Evolutionary conservation across 2,329 filamentous ascomycete species (phyloP).

Genomic region (Aspergillus luchuensis): DNA sequence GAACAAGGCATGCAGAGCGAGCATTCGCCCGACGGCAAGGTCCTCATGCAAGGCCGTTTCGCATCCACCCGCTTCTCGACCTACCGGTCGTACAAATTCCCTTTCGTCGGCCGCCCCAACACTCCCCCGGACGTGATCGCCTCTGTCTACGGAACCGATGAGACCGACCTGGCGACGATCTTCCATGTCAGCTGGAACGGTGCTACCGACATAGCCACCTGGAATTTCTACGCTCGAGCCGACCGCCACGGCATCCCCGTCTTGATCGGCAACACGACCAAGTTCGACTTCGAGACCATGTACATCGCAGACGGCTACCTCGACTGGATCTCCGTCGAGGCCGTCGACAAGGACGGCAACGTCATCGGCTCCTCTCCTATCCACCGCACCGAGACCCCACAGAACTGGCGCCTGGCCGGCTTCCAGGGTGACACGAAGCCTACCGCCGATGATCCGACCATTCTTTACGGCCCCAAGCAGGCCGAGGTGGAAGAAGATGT

Average conservation of each 20-base stretch:
- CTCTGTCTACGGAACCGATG: slow-evolving; percentile 33
- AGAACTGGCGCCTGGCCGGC: slow-evolving; percentile 35
- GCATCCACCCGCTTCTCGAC: slow-evolving; percentile 37
- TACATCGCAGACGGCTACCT: slow-evolving; percentile 34
- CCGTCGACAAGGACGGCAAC: slow-evolving; percentile 29
- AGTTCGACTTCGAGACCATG: slow-evolving; percentile 42
- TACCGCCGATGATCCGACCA: slow-evolving; percentile 31
- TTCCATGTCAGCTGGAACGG: slow-evolving; percentile 51
- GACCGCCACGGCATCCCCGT: slow-evolving; percentile 26
- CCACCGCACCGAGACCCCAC: slow-evolving; percentile 27
- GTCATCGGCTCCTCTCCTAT: slow-evolving; percentile 32
- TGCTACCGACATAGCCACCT: slow-evolving; percentile 50
- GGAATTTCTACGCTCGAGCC: slow-evolving; percentile 35
- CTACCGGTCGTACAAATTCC: slow-evolving; percentile 45
- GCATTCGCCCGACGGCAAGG: slow-evolving; percentile 35
- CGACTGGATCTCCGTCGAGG: slow-evolving; percentile 35
- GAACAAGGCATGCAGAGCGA: slow-evolving; percentile 41
- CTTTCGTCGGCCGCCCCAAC: slow-evolving; percentile 38
- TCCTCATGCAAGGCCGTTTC: slow-evolving; percentile 42
- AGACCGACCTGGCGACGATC: slow-evolving; percentile 25
- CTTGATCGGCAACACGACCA: slow-evolving; percentile 31
- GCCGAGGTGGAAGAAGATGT: slow-evolving; percentile 18
- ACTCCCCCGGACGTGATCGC: slow-evolving; percentile 37
- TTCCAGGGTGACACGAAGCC: slow-evolving; percentile 29
- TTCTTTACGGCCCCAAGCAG: slow-evolving; percentile 21